Base-by-base conservation (phyloP, 495 filamentous ascomycete species). In the Zalerion maritima region DNA sequence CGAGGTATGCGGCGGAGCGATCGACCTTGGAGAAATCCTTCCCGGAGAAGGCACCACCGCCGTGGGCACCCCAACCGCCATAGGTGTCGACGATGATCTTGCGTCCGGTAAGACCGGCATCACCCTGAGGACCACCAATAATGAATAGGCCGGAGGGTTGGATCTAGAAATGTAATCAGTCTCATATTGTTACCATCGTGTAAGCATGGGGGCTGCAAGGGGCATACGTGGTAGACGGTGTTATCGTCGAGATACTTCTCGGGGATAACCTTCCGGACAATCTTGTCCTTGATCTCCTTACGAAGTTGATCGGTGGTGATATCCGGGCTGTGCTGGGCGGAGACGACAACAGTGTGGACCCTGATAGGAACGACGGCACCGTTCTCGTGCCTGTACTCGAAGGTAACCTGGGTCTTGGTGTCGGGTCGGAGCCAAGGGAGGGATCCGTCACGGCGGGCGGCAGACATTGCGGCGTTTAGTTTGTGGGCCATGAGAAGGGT, bases 21-120 rank as follows among this genome's bases (percentile, higher is more conserved):
- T 97, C 89, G 60, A 97, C 89, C 71, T 97, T 97, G 64, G 84
- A 93, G 80, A 94, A 97, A 58, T 97, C 89, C 75, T 97, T 97
- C 53, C 89, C 89, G 50, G 89, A 96, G 79, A 97, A 97, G 58
- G 89, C 89, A 73, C 89, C 89, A 66, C 89, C 89, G 71, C 89
- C 89, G 69, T 97, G 89, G 43, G 89, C 89, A 65, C 89, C 89
- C 89, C 89, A 97, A 47, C 89, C 89, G 67, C 89, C 89, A 67
- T 97, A 97, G 60, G 89, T 96, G 64, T 97, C 89, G 54, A 97
- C 89, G 49, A 97, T 97, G 72, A 97, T 97, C 74, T 97, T 97
- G 56, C 89, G 86, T 58, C 89, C 89, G 40, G 89, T 97, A 30
- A 97, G 72, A 73, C 89, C 89, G 48, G 89, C 89, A 50, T 97